Evolutionary conservation across 108 stramenopile genomes (phyloP).

Genomic region (Fragilariopsis cylindrus): DNA sequence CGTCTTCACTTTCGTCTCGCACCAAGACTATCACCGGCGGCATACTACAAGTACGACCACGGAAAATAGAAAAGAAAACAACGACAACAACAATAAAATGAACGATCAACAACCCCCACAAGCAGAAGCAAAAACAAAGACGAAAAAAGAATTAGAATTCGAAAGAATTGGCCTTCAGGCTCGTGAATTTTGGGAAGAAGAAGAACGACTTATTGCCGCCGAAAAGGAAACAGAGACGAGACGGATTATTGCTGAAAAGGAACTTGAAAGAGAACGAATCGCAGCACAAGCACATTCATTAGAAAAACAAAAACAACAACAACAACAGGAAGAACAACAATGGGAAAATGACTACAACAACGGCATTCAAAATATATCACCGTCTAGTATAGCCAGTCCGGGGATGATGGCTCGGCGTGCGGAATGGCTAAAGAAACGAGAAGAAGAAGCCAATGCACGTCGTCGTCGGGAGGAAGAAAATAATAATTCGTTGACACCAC

Average conservation of each 20-base stretch:
- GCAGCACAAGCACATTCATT: slow-evolving; percentile 17
- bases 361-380: background rate
- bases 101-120: too few species aligned
- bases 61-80: too few species aligned
- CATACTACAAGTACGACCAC: too few species aligned
- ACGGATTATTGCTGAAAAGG: slow-evolving; percentile 7
- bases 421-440: slow-evolving; percentile 14
- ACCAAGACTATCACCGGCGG: too few species aligned
- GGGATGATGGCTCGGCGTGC: slow-evolving; percentile 1
- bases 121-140: background rate
- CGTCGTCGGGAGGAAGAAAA: slow-evolving; percentile 16
- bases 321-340: background rate
- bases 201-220: slow-evolving; percentile 23
- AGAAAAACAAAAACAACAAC: slow-evolving; percentile 18
- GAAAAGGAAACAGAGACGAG: slow-evolving; percentile 25
- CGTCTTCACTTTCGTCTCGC: too few species aligned
- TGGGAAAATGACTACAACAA: background rate
- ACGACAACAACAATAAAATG: too few species aligned
- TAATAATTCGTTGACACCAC: background rate
- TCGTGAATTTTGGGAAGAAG: slow-evolving; percentile 28
- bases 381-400: background rate
- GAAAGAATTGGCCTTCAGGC: slow-evolving; percentile 27
- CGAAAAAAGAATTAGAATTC: slow-evolving; percentile 13
- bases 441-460: slow-evolving; percentile 8
- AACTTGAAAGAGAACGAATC: slow-evolving; percentile 18